Percentiles rank a stretch among this genome's conserved stretches.
phyloP scores from a whole-genome alignment of 2,329 filamentous ascomycete genomes.

The Parastagonospora avenae region DNA sequence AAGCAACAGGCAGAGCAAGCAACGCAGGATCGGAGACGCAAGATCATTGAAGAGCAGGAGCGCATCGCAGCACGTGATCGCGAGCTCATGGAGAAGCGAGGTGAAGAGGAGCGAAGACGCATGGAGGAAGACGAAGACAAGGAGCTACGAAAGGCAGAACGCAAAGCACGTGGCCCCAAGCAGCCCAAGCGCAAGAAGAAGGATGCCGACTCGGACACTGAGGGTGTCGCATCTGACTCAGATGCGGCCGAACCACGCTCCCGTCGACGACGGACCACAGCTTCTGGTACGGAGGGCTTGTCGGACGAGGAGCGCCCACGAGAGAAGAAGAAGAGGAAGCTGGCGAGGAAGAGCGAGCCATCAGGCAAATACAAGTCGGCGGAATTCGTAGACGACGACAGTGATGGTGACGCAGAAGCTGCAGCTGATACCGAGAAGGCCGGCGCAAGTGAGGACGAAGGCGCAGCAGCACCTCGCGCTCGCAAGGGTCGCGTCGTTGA shows the following conservation, averaged over 20 bases:
- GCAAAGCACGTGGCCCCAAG: conserved; percentile 58
- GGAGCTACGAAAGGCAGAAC: conserved; percentile 72
- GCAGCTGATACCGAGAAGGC: conserved; percentile 19
- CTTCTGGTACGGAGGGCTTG: conserved; percentile 47
- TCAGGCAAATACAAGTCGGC: conserved; percentile 79
- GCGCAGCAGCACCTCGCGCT: conserved; percentile 24
- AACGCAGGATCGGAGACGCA: conserved; percentile 75
- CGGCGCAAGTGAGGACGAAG: conserved; percentile 28
- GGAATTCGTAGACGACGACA: conserved; percentile 80
- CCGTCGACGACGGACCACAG: conserved; percentile 43
- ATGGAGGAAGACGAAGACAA: conserved; percentile 71
- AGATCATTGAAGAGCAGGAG: conserved; percentile 84
- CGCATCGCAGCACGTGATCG: conserved; percentile 77
- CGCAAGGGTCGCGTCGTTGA: conserved; percentile 40
- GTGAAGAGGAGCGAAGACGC: conserved; percentile 70
- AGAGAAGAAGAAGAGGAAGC: conserved; percentile 67
- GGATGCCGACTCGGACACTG: conserved; percentile 54
- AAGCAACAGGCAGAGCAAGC: conserved; percentile 69
- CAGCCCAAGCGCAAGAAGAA: conserved; percentile 66
- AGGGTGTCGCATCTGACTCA: conserved; percentile 42
- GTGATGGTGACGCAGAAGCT: conserved; percentile 35
- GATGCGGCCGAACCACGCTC: conserved; percentile 43
- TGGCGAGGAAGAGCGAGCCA: conserved; percentile 58
- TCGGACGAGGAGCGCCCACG: conserved; percentile 64
- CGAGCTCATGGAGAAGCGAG: conserved; percentile 70